phyloP scores from a whole-genome alignment of 352 stramenopile genomes.

The Peronospora destructor region DNA sequence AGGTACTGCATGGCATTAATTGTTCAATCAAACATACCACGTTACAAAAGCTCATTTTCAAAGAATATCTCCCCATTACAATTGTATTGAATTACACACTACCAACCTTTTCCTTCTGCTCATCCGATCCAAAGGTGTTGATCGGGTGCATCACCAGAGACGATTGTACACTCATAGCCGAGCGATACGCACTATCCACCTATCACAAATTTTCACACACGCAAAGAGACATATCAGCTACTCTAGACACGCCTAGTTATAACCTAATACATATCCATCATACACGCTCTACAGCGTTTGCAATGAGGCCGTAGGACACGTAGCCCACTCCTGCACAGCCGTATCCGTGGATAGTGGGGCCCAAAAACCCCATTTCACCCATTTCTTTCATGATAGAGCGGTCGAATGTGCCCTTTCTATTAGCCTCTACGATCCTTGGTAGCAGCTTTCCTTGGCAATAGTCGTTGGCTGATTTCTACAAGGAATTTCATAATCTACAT shows the following conservation, averaged over 20 bases:
- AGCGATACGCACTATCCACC: constrained; percentile 95
- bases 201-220: constrained; percentile 9
- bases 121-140: constrained; percentile 93
- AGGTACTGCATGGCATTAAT: constrained; percentile 72
- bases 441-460: constrained; percentile 94
- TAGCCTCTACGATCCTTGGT: constrained; percentile 90
- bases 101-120: constrained; percentile 90
- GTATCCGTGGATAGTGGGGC: constrained; percentile 92
- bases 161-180: constrained; percentile 96
- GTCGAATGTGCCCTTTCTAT: constrained; percentile 93
- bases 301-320: constrained; percentile 95
- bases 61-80: background rate
- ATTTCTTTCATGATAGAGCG: constrained; percentile 92
- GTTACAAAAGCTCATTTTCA: background rate
- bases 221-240: background rate
- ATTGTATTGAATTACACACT: background rate
- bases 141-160: constrained; percentile 98
- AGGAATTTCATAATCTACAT: constrained; percentile 2
- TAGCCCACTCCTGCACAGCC: constrained; percentile 92
- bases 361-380: constrained; percentile 91
- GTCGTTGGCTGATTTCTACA: constrained; percentile 84
- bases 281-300: constrained; percentile 90
- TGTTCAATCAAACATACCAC: constrained; percentile 1
- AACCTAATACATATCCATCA: background rate
- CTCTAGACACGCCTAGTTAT: background rate